phyloP scores from a whole-genome alignment of 257 asterid genomes.

The Solanum chilense region DNA sequence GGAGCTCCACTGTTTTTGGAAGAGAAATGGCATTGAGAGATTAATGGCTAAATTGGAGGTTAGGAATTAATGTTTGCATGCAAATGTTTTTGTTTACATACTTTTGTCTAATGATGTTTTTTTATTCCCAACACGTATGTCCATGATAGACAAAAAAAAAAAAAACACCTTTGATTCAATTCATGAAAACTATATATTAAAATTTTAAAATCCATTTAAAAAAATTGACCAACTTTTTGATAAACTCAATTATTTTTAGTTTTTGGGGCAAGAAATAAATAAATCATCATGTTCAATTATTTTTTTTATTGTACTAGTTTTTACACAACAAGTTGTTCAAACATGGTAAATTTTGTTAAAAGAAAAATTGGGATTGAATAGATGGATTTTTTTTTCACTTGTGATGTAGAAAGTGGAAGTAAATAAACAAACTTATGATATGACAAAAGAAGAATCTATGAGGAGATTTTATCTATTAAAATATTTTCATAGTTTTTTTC shows the following conservation, averaged over 20 bases:
- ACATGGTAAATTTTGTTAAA: neutral
- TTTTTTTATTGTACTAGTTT: neutral
- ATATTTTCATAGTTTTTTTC: neutral
- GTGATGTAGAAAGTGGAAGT: neutral
- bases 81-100: neutral
- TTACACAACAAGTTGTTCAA: neutral
- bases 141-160: neutral
- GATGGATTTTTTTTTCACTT: neutral
- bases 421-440: neutral
- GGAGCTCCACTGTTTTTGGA: conserved; percentile 48
- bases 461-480: neutral
- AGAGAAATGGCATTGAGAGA: conserved; percentile 85
- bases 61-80: neutral
- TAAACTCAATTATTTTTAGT: neutral
- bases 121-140: neutral
- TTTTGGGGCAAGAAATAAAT: neutral
- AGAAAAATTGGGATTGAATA: neutral
- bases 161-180: neutral
- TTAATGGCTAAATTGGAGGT: conserved; percentile 40
- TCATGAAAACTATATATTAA: neutral
- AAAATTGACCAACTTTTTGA: neutral
- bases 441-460: neutral
- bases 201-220: neutral
- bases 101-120: neutral
- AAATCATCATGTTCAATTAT: neutral